A percentile compares a stretch with the other conserved stretches of the same genome.
phyloP scores from a whole-genome alignment of 495 filamentous ascomycete species.

The Penicillium roqueforti region DNA sequence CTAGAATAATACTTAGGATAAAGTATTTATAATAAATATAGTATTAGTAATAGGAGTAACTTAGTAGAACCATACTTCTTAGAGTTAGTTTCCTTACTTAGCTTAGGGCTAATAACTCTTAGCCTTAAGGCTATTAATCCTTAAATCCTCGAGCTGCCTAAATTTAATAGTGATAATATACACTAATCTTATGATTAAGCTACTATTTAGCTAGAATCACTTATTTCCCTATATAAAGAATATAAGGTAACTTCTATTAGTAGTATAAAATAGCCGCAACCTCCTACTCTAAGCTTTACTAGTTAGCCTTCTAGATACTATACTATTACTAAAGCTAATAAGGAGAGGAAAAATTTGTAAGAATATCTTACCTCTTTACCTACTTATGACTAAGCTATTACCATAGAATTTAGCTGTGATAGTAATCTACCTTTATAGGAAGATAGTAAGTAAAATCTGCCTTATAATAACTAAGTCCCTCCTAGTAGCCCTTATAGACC shows the following conservation, averaged over 20 bases:
- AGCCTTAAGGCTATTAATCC: slow-evolving; percentile 2
- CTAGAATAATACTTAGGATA: background rate
- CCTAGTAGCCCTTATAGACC: background rate
- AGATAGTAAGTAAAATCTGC: background rate
- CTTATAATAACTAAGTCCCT: background rate
- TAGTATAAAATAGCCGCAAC: background rate
- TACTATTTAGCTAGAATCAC: background rate
- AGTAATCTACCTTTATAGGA: background rate
- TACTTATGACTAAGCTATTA: background rate
- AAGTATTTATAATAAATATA: background rate
- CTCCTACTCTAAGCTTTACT: background rate
- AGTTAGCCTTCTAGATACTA: background rate
- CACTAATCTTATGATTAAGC: background rate
- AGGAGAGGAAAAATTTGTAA: background rate
- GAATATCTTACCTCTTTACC: background rate
- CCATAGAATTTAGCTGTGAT: background rate
- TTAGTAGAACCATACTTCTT: background rate
- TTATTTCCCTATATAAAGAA: background rate
- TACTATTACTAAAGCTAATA: background rate
- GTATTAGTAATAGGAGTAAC: background rate
- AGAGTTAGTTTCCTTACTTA: background rate
- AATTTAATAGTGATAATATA: background rate
- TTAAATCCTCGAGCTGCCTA: background rate
- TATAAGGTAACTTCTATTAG: background rate
- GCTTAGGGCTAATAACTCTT: slow-evolving; percentile 1